These are phyloP conservation scores for Pilatotrama ljubarskyi DNA, from an alignment of 768 basidiomycete genomes.

Conservation along the genomic window DNA sequence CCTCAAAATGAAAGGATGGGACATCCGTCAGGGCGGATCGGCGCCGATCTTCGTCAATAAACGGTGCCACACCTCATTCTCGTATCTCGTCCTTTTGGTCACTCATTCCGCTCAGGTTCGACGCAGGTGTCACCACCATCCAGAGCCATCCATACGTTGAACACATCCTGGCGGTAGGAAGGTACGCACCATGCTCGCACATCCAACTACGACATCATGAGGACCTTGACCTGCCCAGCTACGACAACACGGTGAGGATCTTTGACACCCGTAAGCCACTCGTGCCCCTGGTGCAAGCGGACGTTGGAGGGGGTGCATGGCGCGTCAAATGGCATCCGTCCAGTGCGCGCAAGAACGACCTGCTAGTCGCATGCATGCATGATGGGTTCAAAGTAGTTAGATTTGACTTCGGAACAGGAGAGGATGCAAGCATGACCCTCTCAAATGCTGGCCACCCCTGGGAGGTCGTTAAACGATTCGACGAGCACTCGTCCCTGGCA, in stretches of 20 bases:
- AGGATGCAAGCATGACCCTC: not conserved
- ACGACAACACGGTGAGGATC: conserved; percentile 76
- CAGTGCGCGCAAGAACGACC: conserved; percentile 58
- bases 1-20: conserved; percentile 88
- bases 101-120: conserved; percentile 58
- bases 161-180: conserved; percentile 87
- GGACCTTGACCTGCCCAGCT: conserved; percentile 49
- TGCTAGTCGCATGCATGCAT: conserved; percentile 97
- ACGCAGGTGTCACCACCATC: conserved; percentile 90
- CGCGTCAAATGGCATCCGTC: conserved; percentile 95
- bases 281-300: conserved; percentile 53
- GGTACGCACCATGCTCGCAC: conserved; percentile 54
- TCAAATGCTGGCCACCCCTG: conserved; percentile 21
- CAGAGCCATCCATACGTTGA: conserved; percentile 81
- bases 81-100: not conserved
- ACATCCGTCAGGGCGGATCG: conserved; percentile 63
- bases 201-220: too few species aligned
- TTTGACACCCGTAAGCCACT: conserved; percentile 79
- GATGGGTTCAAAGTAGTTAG: conserved; percentile 88
- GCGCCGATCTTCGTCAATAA: conserved; percentile 72
- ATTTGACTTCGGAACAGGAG: conserved; percentile 35
- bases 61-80: conserved; percentile 42
- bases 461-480: conserved; percentile 58
- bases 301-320: conserved; percentile 93
- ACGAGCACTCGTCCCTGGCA: conserved; percentile 78